These are phyloP conservation scores for Nakazawaea sp. DNA, from an alignment of 805 yeast species.

Conservation along the genomic window DNA sequence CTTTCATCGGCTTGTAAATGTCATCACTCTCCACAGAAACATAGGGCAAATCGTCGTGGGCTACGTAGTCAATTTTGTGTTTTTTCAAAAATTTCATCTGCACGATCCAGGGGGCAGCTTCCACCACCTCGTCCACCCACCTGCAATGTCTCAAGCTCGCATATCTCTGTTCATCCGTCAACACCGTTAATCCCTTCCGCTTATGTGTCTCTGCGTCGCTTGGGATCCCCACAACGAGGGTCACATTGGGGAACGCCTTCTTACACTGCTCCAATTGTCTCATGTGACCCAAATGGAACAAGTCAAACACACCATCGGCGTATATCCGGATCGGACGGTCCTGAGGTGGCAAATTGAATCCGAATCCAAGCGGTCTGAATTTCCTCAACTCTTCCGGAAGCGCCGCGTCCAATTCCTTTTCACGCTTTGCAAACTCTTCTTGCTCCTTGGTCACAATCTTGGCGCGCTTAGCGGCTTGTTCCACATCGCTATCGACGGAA, in stretches of 20 bases:
- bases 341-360: slow-evolving; percentile 73
- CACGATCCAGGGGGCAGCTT: slow-evolving; percentile 94
- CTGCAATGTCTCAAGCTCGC: slow-evolving; percentile 89
- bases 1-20: slow-evolving; percentile 88
- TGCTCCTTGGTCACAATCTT: slow-evolving; percentile 7
- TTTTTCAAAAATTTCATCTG: slow-evolving; percentile 70
- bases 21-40: slow-evolving; percentile 87
- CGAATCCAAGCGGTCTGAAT: slow-evolving; percentile 74
- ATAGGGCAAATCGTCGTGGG: slow-evolving; percentile 96
- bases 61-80: slow-evolving; percentile 90
- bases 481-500: background rate
- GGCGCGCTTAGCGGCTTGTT: background rate
- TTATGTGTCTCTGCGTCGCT: slow-evolving; percentile 87
- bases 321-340: slow-evolving; percentile 89
- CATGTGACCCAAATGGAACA: slow-evolving; percentile 97
- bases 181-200: slow-evolving; percentile 87
- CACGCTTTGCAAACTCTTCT: slow-evolving; percentile 12
- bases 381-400: slow-evolving; percentile 67
- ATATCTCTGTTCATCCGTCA: slow-evolving; percentile 79
- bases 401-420: slow-evolving; percentile 46
- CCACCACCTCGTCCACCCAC: slow-evolving; percentile 97
- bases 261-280: slow-evolving; percentile 95
- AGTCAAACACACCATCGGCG: slow-evolving; percentile 97
- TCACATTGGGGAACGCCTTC: slow-evolving; percentile 79
- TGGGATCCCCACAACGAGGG: slow-evolving; percentile 87